Conservation (phyloP, 2,329 filamentous ascomycete species). For the Davidsoniella australis region DNA sequence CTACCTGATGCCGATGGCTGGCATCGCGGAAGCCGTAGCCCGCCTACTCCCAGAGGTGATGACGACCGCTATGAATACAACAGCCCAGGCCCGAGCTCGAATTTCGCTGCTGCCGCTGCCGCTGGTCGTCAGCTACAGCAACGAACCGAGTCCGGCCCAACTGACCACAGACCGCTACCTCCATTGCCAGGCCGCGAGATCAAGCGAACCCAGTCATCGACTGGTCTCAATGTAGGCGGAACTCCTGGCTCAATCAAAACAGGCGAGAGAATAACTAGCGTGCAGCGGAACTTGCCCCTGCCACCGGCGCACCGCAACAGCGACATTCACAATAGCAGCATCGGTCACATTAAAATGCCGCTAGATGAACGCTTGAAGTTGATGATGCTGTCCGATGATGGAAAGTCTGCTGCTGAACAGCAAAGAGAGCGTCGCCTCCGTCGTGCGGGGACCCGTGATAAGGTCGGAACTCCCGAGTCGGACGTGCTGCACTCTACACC, state of each 20-base stretch:
- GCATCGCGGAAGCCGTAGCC: constrained; percentile 49
- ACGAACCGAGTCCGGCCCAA: constrained; percentile 57
- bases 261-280: constrained; percentile 51
- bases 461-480: constrained; percentile 11
- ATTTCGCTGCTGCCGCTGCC: constrained; percentile 22
- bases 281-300: constrained; percentile 52
- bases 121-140: constrained; percentile 37
- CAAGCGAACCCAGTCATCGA: constrained; percentile 9
- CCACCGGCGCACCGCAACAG: constrained; percentile 57
- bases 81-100: constrained; percentile 46
- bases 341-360: constrained; percentile 60
- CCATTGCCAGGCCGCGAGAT: constrained; percentile 51
- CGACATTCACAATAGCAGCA: constrained; percentile 49
- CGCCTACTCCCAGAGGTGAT: constrained; percentile 20
- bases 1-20: constrained; percentile 67
- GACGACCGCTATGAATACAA: constrained; percentile 46
- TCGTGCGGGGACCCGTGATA: constrained; percentile 38
- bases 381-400: constrained; percentile 69
- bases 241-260: constrained; percentile 17
- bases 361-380: constrained; percentile 72
- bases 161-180: constrained; percentile 71
- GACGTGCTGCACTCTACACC: constrained; percentile 7
- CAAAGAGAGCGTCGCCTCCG: constrained; percentile 54
- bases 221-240: constrained; percentile 16
- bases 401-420: constrained; percentile 43